These are phyloP conservation scores for Monosporascus sp. DNA, from an alignment of 2,329 filamentous ascomycete species.

Conservation along the genomic window DNA sequence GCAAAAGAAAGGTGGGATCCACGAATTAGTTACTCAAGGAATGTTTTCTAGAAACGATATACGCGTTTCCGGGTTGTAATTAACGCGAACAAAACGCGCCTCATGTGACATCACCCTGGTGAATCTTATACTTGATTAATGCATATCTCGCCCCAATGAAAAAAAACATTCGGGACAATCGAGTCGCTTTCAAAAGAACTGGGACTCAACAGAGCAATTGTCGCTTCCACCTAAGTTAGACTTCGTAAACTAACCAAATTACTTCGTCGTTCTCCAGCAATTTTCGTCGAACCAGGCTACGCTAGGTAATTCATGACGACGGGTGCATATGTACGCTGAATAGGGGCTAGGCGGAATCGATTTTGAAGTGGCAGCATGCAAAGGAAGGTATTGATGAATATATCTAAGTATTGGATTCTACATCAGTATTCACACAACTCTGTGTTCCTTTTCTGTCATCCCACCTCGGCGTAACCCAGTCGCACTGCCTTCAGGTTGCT, in stretches of 20 bases:
- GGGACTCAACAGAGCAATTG: no score
- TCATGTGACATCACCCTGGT: background rate
- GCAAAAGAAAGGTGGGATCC: background rate
- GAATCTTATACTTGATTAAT: background rate
- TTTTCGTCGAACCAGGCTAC: no score
- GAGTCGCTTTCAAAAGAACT: no score
- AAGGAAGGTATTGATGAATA: background rate
- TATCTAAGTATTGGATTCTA: background rate
- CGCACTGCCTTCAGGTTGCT: no score
- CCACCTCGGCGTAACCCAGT: no score
- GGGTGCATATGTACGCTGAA: no score
- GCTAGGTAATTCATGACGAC: no score
- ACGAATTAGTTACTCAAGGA: background rate
- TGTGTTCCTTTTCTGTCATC: no score
- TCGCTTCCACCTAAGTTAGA: no score
- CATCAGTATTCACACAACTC: background rate
- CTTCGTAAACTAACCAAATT: no score
- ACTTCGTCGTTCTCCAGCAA: no score
- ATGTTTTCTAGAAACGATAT: background rate
- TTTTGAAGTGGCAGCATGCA: background rate
- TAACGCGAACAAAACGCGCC: background rate
- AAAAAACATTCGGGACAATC: background rate
- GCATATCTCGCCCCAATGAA: background rate
- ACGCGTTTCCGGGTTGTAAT: background rate
- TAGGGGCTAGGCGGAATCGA: no score